Percentiles rank a stretch among this genome's conserved stretches.
These are phyloP conservation scores for Penicillium dipodomyicola DNA, from an alignment of 495 filamentous ascomycete genomes.

Conservation along the genomic window DNA sequence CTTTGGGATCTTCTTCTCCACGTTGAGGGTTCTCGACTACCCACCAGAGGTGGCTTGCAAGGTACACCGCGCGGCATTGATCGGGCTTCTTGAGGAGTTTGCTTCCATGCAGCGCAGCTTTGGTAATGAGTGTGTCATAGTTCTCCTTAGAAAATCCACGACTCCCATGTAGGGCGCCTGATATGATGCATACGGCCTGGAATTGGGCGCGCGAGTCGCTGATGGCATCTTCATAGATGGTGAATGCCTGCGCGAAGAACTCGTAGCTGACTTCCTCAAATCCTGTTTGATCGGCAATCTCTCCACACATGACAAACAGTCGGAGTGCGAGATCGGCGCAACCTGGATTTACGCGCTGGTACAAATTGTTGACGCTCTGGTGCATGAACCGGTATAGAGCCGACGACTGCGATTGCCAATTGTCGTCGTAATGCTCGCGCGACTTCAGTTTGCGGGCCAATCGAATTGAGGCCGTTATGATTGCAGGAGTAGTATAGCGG, in stretches of 20 bases:
- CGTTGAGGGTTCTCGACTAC: conserved; percentile 80
- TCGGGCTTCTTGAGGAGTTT: conserved; percentile 98
- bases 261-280: conserved; percentile 97
- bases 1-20: conserved; percentile 78
- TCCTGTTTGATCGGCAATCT: conserved; percentile 86
- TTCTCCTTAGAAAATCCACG: conserved; percentile 92
- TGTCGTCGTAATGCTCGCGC: conserved; percentile 91
- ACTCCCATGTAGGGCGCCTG: conserved; percentile 80
- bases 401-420: conserved; percentile 86
- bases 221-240: conserved; percentile 94
- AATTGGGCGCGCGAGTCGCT: conserved; percentile 95
- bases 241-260: conserved; percentile 98
- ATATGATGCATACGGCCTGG: conserved; percentile 94
- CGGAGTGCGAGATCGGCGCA: conserved; percentile 84
- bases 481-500: conserved; percentile 88
- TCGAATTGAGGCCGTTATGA: conserved; percentile 86
- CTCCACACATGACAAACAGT: conserved; percentile 85
- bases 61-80: conserved; percentile 92
- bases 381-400: conserved; percentile 95
- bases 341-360: conserved; percentile 76
- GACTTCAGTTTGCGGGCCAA: conserved; percentile 86
- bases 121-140: conserved; percentile 97
- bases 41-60: conserved; percentile 98
- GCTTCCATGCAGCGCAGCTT: conserved; percentile 93
- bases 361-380: conserved; percentile 78